Base-by-base conservation (phyloP, 2,329 filamentous ascomycete species). In the Emmonsiellopsis sp. region DNA sequence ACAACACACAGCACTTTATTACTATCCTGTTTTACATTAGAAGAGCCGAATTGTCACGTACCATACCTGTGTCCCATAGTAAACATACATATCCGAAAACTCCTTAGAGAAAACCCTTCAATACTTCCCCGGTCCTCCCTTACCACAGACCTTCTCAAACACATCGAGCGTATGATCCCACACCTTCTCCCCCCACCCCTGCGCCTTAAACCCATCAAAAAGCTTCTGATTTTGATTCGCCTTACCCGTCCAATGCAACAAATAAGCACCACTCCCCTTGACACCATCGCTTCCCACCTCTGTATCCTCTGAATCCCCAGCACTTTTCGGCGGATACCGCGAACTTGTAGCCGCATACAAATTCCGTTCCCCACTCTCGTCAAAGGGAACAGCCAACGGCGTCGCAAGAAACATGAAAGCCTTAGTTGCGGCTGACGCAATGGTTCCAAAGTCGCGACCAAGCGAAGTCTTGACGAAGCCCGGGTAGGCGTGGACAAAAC, bases 381-480 rank as follows among this genome's bases (percentile, higher is more conserved):
- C 13, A 6, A 59, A 9, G 1, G 52, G 51, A 2, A 58, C 32
- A 13, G 52, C 32, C 15, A 57, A 45, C 1, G 57, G 58, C 32
- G 53, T 50, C 26, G 52, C 6, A 20, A 59, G 16, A n/a, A 52
- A 6, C 32, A 56, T 53, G 15, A 48, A 11, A 1, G 26, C 51
- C 9, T 31, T 44, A 0, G 34, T 26, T 1, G 55, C 30, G 2
- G n/a, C 16, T 16, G 31, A 49, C 6, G 31, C 10, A 3, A 55
- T 11, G 1, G 54, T 51, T 9, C 54, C 72, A 46, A 84, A 76
- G 0, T 80, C 83, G 55, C 79, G 84, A n/a, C 75, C 78, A 54
- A 76, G 65, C 5, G 72, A 73, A 1, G 76, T 77, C 45, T 73
- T 72, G 38, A 80, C 77, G 13, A 69, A 62, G 2, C 75, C 73